Conservation (phyloP, 176 grass and related monocot genomes). For the Aechmea fasciata region DNA sequence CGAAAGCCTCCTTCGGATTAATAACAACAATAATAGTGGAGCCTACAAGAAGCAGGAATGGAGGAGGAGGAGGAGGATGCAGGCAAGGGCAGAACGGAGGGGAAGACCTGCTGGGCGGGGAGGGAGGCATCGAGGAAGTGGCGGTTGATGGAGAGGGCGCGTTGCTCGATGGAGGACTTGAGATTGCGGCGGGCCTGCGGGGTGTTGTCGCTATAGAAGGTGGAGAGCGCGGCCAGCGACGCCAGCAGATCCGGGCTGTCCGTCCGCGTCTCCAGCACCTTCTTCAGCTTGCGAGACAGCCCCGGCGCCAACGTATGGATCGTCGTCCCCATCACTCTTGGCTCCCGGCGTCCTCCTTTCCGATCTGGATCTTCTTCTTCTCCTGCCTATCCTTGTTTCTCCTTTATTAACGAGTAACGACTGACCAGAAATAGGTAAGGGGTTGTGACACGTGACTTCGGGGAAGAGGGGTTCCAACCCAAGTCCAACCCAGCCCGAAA, state of each 20-base stretch:
- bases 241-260: constrained; percentile 86
- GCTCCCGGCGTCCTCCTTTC: neutral
- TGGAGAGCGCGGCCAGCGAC: constrained; percentile 76
- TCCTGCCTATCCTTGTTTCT: neutral
- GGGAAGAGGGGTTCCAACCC: too few species aligned
- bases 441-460: too few species aligned
- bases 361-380: too few species aligned
- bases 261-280: constrained; percentile 93
- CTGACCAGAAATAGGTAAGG: too few species aligned
- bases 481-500: too few species aligned
- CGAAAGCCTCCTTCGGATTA: neutral
- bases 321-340: constrained; percentile 23
- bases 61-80: neutral
- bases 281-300: constrained; percentile 89
- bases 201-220: constrained; percentile 81
- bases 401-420: neutral
- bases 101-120: constrained; percentile 51
- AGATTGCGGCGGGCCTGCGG: constrained; percentile 91
- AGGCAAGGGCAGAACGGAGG: neutral
- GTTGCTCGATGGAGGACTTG: constrained; percentile 90
- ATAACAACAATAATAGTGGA: constrained; percentile 8
- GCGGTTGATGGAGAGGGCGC: constrained; percentile 73
- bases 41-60: neutral
- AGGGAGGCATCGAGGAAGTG: constrained; percentile 87
- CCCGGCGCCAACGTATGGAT: constrained; percentile 46